Evolutionary conservation across 2,329 filamentous ascomycete species (phyloP), one percentile per base, ranked within the genome.

Genomic region (Eutypa lata): DNA sequence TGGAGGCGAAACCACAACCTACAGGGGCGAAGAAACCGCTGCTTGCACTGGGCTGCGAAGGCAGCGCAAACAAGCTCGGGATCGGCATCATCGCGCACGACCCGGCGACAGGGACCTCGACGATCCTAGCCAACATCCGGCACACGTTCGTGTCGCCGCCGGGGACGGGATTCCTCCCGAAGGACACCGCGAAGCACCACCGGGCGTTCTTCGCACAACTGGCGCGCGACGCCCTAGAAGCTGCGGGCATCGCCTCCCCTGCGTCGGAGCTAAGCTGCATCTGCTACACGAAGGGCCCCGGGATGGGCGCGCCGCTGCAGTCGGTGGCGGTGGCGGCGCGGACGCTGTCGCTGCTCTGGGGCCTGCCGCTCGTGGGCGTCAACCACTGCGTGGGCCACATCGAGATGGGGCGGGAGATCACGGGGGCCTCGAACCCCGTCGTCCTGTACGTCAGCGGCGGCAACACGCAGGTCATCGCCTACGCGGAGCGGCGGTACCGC

Each of bases 381-480:
- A 99, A 99, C 73, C 94, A 99, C 74, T 99, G 94, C 72, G 90
- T 99, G 47, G 94, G 94, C 43, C 94, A 99, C 73, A 97, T 99
- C 65, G 94, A 99, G 76, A 99, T 99, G 94, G 94, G 94, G 31
- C 83, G 94, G 48, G 82, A 89, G 54, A 96, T 99, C 68, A 97
- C 94, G 4, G 89, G 90, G 54, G 91, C 94, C 16, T 76, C 82
- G 22, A 93, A 99, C 73, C 94, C 94, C 0, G 92, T 97, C 35
- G 94, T 99, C 47, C 78, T 99, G 38, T 99, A 99, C 72, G 94
- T 97, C 40, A 91, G 86, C 21, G 94, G 94, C 56, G 94, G 94
- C 53, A 99, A 99, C 76, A 96, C 93, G 14, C 93, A 99, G 75
- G 93, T 97, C 24, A 97, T 97, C 61, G 94, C 94, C 46, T 99